Evolutionary conservation across 1,284 basidiomycete species (phyloP), one percentile per base, ranked within the genome.

Genomic region (Coniophora puteana): DNA sequence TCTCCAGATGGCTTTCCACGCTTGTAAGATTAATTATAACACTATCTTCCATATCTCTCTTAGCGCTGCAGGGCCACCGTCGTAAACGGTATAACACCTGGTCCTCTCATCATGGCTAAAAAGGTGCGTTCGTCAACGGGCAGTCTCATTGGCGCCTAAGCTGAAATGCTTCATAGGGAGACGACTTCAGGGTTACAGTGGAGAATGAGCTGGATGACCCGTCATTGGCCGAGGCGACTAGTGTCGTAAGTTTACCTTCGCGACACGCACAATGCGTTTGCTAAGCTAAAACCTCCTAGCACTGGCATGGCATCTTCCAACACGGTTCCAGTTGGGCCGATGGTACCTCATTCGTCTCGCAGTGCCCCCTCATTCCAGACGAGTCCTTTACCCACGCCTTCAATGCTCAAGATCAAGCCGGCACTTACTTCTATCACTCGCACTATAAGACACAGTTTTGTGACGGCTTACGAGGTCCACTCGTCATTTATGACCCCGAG

Each of bases 371-470:
- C 28, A 53, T 55, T 4, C 52, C 65, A 5, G 62, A 62, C 2
- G 35, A 51, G 11, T 54, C 52, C 8, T 74, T 72, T 49, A 60
- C 57, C 5, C 71, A 75, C 56, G 54, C 53, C 32, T 71, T 69
- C 48, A 63, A 52, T 14, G 50, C 61, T 14, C 34, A 37, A 37
- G 52, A 52, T 25, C 67, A 65, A 40, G 58, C 61, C 13, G 67
- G 72, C 3, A 69, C 72, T 0, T 68, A 63, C 44, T 76, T n/a
- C n/a, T n/a, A n/a, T n/a, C 65, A 66, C 45, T 65, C 62, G 3
- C 66, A 67, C 48, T 59, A 63, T 35, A 62, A 6, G 10, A 22
- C 46, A 7, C 65, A 66, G 48, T 67, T 67, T 25, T 72, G 70
- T 29, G 72, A 75, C 38, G 67, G 67, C 14, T 48, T 68, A 24